These are phyloP conservation scores for Lactarius tabidus DNA, from an alignment of 768 basidiomycete species.

Conservation along the genomic window DNA sequence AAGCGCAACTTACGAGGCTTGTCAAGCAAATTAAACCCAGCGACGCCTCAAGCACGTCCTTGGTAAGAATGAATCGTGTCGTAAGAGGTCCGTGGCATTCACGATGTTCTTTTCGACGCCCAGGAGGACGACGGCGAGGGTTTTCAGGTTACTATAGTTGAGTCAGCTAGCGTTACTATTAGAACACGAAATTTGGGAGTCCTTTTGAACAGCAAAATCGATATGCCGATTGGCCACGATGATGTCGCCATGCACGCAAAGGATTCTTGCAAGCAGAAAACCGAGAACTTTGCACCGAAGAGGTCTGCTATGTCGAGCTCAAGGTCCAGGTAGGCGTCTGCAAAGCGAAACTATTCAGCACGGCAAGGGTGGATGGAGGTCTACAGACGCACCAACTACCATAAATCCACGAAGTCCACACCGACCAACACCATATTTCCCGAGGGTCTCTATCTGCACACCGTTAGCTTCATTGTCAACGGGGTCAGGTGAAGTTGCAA, in stretches of 20 bases:
- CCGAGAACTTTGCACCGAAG: constrained; percentile 81
- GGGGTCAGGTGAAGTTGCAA: constrained; percentile 90
- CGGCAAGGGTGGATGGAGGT: neutral
- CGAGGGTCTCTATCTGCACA: constrained; percentile 72
- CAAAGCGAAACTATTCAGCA: neutral
- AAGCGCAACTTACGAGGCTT: too few species aligned
- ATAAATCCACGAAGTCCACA: constrained; percentile 98
- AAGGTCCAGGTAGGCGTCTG: constrained; percentile 88
- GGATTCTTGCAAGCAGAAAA: constrained; percentile 93
- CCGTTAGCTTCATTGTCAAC: constrained; percentile 88
- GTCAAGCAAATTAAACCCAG: too few species aligned
- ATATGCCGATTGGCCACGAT: constrained; percentile 98
- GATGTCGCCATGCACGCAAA: constrained; percentile 98
- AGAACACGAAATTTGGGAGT: too few species aligned
- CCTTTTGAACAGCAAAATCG: constrained; percentile 75
- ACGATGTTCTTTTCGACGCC: too few species aligned
- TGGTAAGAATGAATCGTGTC: too few species aligned
- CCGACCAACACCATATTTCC: constrained; percentile 84
- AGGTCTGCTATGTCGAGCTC: constrained; percentile 90
- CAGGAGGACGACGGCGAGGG: too few species aligned
- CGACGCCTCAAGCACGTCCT: too few species aligned
- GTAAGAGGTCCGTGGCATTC: too few species aligned
- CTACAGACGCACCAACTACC: constrained; percentile 73
- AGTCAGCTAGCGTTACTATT: too few species aligned
- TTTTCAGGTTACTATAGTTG: too few species aligned